phyloP scores from a whole-genome alignment of 371 early-diverging fungal species.

The Mortierella sp. region DNA sequence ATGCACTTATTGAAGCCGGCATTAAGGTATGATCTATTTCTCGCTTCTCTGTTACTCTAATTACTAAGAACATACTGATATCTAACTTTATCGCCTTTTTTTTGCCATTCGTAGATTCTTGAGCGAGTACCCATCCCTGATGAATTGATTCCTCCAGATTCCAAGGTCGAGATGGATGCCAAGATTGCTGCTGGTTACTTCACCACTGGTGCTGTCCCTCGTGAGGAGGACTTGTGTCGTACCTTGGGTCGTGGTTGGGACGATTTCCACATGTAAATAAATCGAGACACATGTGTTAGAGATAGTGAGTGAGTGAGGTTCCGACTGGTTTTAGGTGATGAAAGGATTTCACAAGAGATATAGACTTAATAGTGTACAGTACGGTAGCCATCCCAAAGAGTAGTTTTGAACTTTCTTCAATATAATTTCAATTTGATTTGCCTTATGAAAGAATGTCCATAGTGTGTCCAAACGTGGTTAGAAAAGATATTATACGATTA shows the following conservation, averaged over 20 bases:
- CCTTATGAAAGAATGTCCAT: too few species aligned
- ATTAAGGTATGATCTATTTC: constrained; percentile 66
- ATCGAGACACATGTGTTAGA: neutral
- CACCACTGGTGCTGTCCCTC: constrained; percentile 58
- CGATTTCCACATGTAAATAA: neutral
- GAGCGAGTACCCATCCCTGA: constrained; percentile 94
- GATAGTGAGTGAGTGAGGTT: neutral
- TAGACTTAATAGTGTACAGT: too few species aligned
- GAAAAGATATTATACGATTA: too few species aligned
- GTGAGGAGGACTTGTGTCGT: neutral
- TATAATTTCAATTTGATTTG: too few species aligned
- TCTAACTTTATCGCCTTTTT: neutral
- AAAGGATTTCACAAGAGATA: too few species aligned
- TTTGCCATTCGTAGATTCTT: constrained; percentile 73
- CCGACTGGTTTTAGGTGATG: too few species aligned
- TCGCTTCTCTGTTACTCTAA: neutral
- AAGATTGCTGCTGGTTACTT: constrained; percentile 97
- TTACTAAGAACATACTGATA: neutral
- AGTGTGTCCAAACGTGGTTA: too few species aligned
- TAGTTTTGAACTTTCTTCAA: too few species aligned
- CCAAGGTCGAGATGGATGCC: constrained; percentile 96
- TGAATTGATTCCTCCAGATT: constrained; percentile 91
- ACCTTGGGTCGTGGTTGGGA: constrained; percentile 4
- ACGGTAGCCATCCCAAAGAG: too few species aligned
- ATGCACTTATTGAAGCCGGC: constrained; percentile 93